A percentile compares a stretch with the other conserved stretches of the same genome.
Evolutionary conservation across 1,139 yeast genomes (phyloP).

Genomic region (Geotrichum armillariae): DNA sequence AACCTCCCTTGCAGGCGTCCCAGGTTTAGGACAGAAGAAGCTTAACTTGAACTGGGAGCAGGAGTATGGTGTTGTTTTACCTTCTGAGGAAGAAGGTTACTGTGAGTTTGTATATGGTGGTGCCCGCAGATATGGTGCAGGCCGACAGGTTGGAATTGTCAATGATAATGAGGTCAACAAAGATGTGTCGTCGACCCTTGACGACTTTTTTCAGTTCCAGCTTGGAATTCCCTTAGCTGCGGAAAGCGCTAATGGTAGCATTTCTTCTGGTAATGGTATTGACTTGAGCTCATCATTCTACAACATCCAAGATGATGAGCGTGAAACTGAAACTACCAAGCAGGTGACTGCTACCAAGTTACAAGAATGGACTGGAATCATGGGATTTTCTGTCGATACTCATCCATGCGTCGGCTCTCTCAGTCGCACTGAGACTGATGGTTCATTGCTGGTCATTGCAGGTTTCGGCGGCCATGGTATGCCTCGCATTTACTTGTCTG

Average conservation of each 20-base stretch:
- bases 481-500: slow-evolving; percentile 44
- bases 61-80: slow-evolving; percentile 29
- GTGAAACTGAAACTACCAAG: not conserved
- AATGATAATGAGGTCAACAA: slow-evolving; percentile 28
- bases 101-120: slow-evolving; percentile 34
- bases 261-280: not conserved
- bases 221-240: slow-evolving; percentile 24
- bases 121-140: slow-evolving; percentile 29
- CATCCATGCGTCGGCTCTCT: slow-evolving; percentile 41
- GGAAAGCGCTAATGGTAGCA: not conserved
- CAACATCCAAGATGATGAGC: not conserved
- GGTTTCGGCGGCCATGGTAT: slow-evolving; percentile 53
- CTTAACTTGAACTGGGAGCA: slow-evolving; percentile 29
- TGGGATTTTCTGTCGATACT: slow-evolving; percentile 44
- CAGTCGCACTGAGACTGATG: slow-evolving; percentile 27
- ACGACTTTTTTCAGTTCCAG: slow-evolving; percentile 25
- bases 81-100: slow-evolving; percentile 19
- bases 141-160: slow-evolving; percentile 24
- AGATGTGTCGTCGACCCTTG: slow-evolving; percentile 25
- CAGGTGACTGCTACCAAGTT: slow-evolving; percentile 24
- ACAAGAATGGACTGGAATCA: slow-evolving; percentile 44
- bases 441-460: slow-evolving; percentile 38
- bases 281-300: not conserved
- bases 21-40: slow-evolving; percentile 13
- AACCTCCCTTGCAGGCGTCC: not conserved